Evolutionary conservation across 2,329 filamentous ascomycete genomes (phyloP).

Genomic region (Diplocarpon rosae): DNA sequence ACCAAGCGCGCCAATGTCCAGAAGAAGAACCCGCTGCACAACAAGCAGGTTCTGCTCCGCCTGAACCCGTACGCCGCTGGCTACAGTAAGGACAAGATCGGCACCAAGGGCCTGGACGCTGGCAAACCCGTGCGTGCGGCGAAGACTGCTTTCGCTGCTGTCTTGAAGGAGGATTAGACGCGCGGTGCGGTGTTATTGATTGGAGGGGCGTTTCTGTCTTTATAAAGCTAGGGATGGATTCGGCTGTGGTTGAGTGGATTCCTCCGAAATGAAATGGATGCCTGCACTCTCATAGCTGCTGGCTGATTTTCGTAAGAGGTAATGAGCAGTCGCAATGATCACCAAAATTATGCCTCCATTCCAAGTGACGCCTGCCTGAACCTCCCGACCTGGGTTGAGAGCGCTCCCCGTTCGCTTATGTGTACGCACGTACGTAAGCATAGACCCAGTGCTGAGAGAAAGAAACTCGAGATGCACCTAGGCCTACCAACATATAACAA

Average conservation of each 20-base stretch:
- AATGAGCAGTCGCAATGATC: slow-evolving; percentile 8
- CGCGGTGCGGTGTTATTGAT: slow-evolving; percentile 10
- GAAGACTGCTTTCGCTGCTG: slow-evolving; percentile 29
- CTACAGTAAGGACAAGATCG: slow-evolving; percentile 78
- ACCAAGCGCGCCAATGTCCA: slow-evolving; percentile 87
- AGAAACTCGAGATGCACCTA: no score
- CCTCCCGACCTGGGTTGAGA: no score
- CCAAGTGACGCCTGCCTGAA: not conserved
- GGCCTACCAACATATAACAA: no score
- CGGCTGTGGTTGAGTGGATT: slow-evolving; percentile 1
- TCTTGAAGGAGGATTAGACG: slow-evolving; percentile 40
- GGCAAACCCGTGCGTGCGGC: slow-evolving; percentile 43
- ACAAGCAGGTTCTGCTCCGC: slow-evolving; percentile 97
- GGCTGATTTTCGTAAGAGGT: slow-evolving; percentile 3
- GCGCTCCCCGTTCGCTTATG: no score
- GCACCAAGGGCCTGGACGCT: slow-evolving; percentile 52
- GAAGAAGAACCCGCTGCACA: slow-evolving; percentile 99
- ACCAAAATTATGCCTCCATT: not conserved
- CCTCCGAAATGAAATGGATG: not conserved
- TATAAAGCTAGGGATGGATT: slow-evolving; percentile 3
- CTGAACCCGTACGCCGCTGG: slow-evolving; percentile 96
- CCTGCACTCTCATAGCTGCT: slow-evolving; percentile 1
- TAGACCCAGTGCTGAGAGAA: no score
- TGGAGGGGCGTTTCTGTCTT: slow-evolving; percentile 11
- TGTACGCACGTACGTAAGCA: no score